phyloP scores from a whole-genome alignment of 1,284 basidiomycete species.

The Pseudomicrostroma phylloplanum region DNA sequence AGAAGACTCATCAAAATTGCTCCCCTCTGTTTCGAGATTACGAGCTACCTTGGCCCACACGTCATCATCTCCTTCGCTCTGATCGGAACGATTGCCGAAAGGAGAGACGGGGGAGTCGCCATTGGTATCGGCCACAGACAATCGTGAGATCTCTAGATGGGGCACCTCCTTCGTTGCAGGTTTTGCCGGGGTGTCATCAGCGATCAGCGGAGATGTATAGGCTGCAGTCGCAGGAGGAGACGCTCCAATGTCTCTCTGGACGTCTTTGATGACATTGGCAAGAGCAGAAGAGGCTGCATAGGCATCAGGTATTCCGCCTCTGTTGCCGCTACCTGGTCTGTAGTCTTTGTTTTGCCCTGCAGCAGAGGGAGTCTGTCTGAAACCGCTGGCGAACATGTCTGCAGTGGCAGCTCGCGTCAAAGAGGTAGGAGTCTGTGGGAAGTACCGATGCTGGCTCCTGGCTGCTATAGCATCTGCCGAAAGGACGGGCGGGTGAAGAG shows the following conservation, averaged over 20 bases:
- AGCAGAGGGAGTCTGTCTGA: constrained; percentile 1
- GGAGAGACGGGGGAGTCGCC: too few species aligned
- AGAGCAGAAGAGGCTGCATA: too few species aligned
- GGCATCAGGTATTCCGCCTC: too few species aligned
- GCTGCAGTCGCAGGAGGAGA: too few species aligned
- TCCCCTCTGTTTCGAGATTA: constrained; percentile 4
- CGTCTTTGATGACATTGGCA: too few species aligned
- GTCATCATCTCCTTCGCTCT: constrained; percentile 26
- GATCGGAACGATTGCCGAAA: constrained; percentile 7
- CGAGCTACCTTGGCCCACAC: constrained; percentile 35
- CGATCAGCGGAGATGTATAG: too few species aligned
- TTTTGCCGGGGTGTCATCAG: too few species aligned
- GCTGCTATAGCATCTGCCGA: constrained; percentile 28
- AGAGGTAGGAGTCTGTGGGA: constrained; percentile 22
- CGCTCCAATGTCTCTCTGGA: too few species aligned
- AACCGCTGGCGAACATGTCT: constrained; percentile 24
- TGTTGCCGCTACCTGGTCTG: too few species aligned
- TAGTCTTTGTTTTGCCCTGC: not conserved
- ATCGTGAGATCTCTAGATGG: too few species aligned
- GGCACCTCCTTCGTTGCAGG: too few species aligned
- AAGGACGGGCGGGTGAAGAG: constrained; percentile 4
- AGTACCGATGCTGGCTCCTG: constrained; percentile 31
- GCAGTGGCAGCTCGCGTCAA: constrained; percentile 9
- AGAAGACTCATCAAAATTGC: not conserved
- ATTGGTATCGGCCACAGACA: too few species aligned